Base-by-base conservation (phyloP, 1,284 basidiomycete genomes). In the Tremellales sp. region DNA sequence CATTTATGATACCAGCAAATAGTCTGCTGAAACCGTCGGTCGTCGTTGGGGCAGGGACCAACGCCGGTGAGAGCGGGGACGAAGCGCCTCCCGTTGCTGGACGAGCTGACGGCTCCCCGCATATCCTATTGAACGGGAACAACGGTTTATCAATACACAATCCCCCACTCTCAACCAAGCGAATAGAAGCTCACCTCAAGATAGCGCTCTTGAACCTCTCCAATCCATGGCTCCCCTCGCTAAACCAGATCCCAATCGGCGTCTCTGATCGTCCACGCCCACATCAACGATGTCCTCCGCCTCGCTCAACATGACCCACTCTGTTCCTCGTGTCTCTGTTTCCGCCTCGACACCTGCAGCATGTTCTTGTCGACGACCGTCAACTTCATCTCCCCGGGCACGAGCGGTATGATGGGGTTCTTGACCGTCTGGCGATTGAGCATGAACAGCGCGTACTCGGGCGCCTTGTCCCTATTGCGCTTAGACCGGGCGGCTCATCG, bases 391-490 rank as follows among this genome's bases (percentile, higher is more conserved):
- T 71, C 67, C 21, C 67, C 63, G 1, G 63, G 63, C 9, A 65
- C 42, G 2, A 71, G 50, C 2, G 66, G 61, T 33, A 68, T 62
- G 13, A 56, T 52, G 33, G 63, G 57, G 37, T 68, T 68, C 50
- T 68, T 71, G 40, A 66, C 54, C 0, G 61, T 51, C 34, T 58
- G 52, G 14, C 68, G 51, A 50, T 71, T 71, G 26, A 71, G 56
- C 63, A 71, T 63, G 53, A 57, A 70, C 38, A 70, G 48, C 14
- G 63, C 61, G 32, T 61, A 63, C 43, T 71, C 65, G 19, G 68
- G 68, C 9, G 56, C 42, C 45, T 62, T 65, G 7, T 61, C 57
- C 37, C 64, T 70, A 34, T 7, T 6, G 29, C 16, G 10, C 29
- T 16, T 16, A 31, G 33, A 3, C 3, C 14, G 14, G 7, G 10